Evolutionary conservation across 345 rosid genomes (phyloP).

Genomic region (Sisymbrium altissimum): DNA sequence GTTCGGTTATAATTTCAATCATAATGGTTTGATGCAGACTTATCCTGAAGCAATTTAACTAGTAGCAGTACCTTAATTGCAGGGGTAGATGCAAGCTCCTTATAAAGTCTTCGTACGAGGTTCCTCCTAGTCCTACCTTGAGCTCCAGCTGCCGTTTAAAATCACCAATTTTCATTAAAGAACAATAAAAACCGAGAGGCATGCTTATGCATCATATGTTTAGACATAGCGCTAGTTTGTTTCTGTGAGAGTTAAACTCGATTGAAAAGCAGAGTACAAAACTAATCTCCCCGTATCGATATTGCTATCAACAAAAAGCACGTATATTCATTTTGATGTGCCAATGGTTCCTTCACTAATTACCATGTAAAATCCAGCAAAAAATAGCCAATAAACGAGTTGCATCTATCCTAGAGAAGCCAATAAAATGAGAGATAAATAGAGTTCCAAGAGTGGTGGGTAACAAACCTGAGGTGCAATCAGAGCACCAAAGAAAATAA

Average conservation of each 20-base stretch:
- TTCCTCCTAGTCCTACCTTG: slow-evolving; percentile 84
- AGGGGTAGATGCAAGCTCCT: slow-evolving; percentile 72
- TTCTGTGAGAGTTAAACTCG: neutral
- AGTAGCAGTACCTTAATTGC: slow-evolving; percentile 67
- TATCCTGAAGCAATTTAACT: neutral
- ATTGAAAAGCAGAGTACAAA: neutral
- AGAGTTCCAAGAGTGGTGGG: neutral
- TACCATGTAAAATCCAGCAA: neutral
- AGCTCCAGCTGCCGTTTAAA: slow-evolving; percentile 68
- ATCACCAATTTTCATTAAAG: neutral
- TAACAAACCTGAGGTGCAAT: slow-evolving; percentile 90
- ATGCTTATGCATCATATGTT: neutral
- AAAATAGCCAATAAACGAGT: neutral
- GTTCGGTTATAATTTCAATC: neutral
- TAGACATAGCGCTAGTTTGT: neutral
- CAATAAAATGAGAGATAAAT: neutral
- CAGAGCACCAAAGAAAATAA: slow-evolving; percentile 84
- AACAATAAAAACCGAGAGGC: neutral
- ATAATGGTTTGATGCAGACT: neutral
- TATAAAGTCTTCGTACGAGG: slow-evolving; percentile 94
- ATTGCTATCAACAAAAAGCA: neutral
- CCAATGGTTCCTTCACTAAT: neutral
- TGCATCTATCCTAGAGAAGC: neutral
- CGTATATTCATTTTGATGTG: neutral
- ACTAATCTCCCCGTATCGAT: neutral